phyloP scores from a whole-genome alignment of 345 rosid species.

The Acer negundo region DNA sequence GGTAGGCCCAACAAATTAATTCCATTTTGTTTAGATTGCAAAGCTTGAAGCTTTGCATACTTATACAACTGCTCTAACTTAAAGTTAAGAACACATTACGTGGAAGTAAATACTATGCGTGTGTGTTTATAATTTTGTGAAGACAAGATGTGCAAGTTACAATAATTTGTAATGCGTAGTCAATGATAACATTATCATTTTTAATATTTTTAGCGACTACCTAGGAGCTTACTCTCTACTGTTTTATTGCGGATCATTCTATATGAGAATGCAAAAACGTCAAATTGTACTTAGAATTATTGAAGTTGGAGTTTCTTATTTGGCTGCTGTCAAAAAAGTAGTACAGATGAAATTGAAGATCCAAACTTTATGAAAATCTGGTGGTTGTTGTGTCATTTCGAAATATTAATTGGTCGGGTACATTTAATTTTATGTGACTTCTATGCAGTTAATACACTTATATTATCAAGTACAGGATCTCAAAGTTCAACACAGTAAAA shows the following conservation, averaged over 20 bases:
- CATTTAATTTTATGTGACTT: too few relatives aligned
- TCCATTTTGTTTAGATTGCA: neutral
- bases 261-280: neutral
- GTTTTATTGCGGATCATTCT: neutral
- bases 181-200: neutral
- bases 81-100: neutral
- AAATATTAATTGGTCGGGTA: too few relatives aligned
- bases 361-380: too few relatives aligned
- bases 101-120: neutral
- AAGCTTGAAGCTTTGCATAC: too few relatives aligned
- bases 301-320: neutral
- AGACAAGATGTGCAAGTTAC: conserved; percentile 7
- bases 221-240: neutral
- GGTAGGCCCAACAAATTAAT: neutral
- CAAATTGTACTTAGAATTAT: neutral
- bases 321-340: neutral
- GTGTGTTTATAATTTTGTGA: neutral
- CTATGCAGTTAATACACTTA: too few relatives aligned
- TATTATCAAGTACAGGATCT: too few relatives aligned
- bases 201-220: too few relatives aligned
- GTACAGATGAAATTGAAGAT: too few relatives aligned
- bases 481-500: too few relatives aligned
- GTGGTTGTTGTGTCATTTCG: too few relatives aligned
- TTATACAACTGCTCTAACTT: neutral
- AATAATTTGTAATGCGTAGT: neutral